phyloP scores from a whole-genome alignment of 1,284 basidiomycete species.

The Calocybe gambosa region DNA sequence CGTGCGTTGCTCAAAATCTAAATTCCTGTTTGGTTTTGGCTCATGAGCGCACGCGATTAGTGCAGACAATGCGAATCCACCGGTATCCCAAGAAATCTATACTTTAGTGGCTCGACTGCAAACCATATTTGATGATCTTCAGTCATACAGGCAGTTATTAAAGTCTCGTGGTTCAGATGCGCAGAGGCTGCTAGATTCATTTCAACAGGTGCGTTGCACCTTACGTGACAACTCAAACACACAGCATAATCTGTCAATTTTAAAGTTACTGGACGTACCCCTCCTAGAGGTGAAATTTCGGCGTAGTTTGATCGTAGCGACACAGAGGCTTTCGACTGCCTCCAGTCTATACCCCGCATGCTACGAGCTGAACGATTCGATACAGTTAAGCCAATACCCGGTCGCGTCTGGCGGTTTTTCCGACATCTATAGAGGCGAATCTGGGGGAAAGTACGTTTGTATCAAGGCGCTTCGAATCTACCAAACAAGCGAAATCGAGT shows the following conservation, averaged over 20 bases:
- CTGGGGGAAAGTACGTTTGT: neutral
- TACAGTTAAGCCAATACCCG: neutral
- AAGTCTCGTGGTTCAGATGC: neutral
- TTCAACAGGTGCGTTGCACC: neutral
- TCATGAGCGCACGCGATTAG: too few species aligned
- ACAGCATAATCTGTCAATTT: neutral
- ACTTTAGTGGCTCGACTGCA: constrained; percentile 31
- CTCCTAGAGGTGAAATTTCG: neutral
- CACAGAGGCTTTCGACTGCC: neutral
- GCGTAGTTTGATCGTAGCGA: neutral
- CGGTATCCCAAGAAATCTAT: constrained; percentile 60
- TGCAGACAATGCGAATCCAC: neutral
- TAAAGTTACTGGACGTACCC: neutral
- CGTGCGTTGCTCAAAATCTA: too few species aligned
- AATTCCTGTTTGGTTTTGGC: too few species aligned
- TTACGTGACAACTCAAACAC: too few species aligned
- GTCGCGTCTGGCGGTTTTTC: neutral
- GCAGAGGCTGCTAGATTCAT: neutral
- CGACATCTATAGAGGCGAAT: neutral
- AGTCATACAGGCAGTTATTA: neutral
- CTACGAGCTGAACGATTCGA: neutral
- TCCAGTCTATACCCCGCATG: neutral
- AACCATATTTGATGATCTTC: neutral
- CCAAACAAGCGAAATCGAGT: neutral
- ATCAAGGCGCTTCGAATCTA: neutral